Evolutionary conservation across 2,329 filamentous ascomycete genomes (phyloP), one percentile per base, ranked within the genome.

Genomic region (Aspergillus hiratsukae): DNA sequence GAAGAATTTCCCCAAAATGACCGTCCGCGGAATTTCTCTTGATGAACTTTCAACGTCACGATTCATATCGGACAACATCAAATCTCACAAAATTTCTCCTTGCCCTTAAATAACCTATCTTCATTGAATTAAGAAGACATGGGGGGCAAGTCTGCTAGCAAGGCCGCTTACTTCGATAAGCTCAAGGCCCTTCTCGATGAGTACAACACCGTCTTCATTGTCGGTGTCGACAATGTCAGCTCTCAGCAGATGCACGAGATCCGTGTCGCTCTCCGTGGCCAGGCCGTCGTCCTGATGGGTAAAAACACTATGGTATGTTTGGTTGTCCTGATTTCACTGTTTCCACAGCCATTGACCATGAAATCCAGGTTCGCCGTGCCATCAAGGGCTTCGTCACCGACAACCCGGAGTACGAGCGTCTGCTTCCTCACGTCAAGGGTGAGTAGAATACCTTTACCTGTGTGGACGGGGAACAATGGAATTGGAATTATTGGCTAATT

Each of bases 181-280:
- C 91, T 99, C 79, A 96, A 97, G 88, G 80, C 79, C 80, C 87
- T 97, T 79, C 88, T 99, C 79, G 90, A 97, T 84, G 88, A 91
- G 79, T 97, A 95, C 89, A 87, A 86, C 79, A 93, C 89, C 75
- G 89, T 97, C 83, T 97, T 99, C 90, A 92, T 99, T 80, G 92
- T 96, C 79, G 87, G 77, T 76, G 88, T 93, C 76, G 90, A 97
- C 91, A 99, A 97, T 99, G 94, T 99, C 87, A 91, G 88, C 80
- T 99, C 94, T 71, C 94, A 99, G 87, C 95, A 99, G 88, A 99
- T 99, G 95, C 94, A 99, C 90, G 94, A 99, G 87, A 97, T 99
- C 80, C 90, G 94, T 79, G 82, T 88, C 74, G 81, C 90, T 73
- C 89, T 99, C 78, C 92, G 94, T 78, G 88, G 88, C 63, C 82